phyloP scores from a whole-genome alignment of 2,329 filamentous ascomycete species.

The Ophiostoma pallidulum region DNA sequence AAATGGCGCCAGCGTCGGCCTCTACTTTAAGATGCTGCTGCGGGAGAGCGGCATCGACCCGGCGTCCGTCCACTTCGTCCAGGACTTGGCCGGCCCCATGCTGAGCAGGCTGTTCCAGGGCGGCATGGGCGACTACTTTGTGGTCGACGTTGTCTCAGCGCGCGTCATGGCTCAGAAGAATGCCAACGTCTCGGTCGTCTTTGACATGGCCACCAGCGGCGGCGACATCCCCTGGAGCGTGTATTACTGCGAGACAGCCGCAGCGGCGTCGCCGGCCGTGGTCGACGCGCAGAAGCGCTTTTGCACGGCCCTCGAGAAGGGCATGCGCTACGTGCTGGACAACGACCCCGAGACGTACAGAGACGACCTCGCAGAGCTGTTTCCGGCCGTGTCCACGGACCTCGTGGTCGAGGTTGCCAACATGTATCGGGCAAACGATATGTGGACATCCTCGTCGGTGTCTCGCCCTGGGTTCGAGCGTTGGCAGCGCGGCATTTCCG shows the following conservation, averaged over 20 bases:
- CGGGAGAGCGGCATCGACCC: conserved; percentile 12
- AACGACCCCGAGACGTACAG: conserved; percentile 10
- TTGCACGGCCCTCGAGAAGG: conserved; percentile 10
- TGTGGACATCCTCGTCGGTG: conserved; percentile 13
- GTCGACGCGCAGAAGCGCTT: conserved; percentile 14
- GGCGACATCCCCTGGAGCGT: conserved; percentile 16
- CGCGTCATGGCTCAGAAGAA: conserved; percentile 8
- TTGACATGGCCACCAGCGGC: conserved; percentile 7
- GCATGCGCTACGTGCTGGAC: conserved; percentile 7
- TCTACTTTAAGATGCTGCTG: conserved; percentile 16
- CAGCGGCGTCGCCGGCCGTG: not conserved
- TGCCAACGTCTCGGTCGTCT: conserved; percentile 6
- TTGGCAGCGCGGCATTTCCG: conserved; percentile 12
- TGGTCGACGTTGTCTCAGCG: conserved; percentile 13
- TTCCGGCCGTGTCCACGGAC: conserved; percentile 8
- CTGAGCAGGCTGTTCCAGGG: conserved; percentile 10
- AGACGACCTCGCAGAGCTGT: conserved; percentile 13
- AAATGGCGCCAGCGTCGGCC: conserved; percentile 13
- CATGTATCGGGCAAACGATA: conserved; percentile 10
- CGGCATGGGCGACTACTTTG: conserved; percentile 14
- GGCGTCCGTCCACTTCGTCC: conserved; percentile 8
- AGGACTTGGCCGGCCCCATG: conserved; percentile 14
- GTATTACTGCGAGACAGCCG: conserved; percentile 13
- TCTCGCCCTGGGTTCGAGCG: conserved; percentile 9
- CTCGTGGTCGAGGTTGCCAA: conserved; percentile 11